These are phyloP conservation scores for Talaromyces sp. DNA, from an alignment of 2,329 filamentous ascomycete species.

Conservation along the genomic window DNA sequence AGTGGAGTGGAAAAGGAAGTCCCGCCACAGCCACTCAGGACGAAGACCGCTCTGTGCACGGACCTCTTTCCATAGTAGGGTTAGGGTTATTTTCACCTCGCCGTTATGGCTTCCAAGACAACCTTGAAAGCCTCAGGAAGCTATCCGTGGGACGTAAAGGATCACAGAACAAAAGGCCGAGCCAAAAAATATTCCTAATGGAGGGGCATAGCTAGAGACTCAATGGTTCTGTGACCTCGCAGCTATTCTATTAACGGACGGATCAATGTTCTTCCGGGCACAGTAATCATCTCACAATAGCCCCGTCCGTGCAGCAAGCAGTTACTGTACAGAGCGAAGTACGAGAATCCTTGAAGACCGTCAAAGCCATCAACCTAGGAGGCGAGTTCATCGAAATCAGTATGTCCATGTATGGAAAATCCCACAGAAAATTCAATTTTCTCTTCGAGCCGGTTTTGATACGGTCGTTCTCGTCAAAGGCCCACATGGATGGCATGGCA, in stretches of 20 bases:
- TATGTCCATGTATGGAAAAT: background rate
- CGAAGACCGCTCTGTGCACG: background rate
- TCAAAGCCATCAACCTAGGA: background rate
- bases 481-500: too few species aligned
- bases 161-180: too few species aligned
- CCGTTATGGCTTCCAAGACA: background rate
- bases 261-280: background rate
- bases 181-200: too few species aligned
- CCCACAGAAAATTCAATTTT: background rate
- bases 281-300: too few species aligned
- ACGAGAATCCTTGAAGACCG: too few species aligned
- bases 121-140: too few species aligned
- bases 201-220: too few species aligned
- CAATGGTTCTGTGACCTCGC: too few species aligned
- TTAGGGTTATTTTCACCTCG: background rate
- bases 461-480: background rate
- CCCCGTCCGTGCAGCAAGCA: too few species aligned
- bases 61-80: background rate
- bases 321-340: too few species aligned
- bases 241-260: background rate
- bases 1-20: background rate
- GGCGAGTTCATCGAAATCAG: too few species aligned
- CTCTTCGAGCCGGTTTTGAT: background rate
- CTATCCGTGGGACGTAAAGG: too few species aligned
- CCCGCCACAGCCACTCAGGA: background rate